A percentile compares a stretch with the other conserved stretches of the same genome.
These are phyloP conservation scores for Luffa acutangula DNA, from an alignment of 306 rosid genomes.

Conservation along the genomic window DNA sequence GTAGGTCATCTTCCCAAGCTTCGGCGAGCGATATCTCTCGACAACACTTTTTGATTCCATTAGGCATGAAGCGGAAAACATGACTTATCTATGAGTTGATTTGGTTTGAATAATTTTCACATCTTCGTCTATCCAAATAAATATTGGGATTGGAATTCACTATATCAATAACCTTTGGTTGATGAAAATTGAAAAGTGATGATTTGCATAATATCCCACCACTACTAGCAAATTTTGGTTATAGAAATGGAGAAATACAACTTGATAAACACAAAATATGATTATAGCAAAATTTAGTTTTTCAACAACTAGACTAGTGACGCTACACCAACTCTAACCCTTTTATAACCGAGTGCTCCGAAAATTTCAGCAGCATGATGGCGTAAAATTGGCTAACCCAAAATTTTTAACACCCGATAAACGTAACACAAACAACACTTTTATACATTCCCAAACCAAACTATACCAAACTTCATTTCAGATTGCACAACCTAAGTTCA, in stretches of 20 bases:
- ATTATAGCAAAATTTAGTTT: no score
- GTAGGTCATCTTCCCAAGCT: constrained; percentile 61
- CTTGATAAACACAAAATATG: no score
- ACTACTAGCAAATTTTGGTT: not conserved
- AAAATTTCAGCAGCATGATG: no score
- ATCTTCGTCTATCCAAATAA: not conserved
- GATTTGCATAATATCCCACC: no score
- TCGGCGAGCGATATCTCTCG: constrained; percentile 63
- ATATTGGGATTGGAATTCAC: not conserved
- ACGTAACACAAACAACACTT: no score
- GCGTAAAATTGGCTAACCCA: no score
- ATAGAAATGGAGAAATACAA: not conserved
- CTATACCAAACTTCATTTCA: no score
- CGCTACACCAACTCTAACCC: no score
- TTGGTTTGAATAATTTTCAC: not conserved
- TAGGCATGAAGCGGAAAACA: constrained; percentile 47
- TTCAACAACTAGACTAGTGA: not conserved
- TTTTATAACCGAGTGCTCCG: no score
- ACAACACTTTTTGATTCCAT: constrained; percentile 41
- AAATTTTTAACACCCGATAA: no score
- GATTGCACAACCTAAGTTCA: no score
- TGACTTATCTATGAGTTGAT: constrained; percentile 13
- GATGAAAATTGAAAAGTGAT: not conserved
- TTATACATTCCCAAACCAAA: no score
- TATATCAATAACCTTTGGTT: not conserved